Conservation (phyloP, 2,329 filamentous ascomycete species). For the Camillea tinctor region DNA sequence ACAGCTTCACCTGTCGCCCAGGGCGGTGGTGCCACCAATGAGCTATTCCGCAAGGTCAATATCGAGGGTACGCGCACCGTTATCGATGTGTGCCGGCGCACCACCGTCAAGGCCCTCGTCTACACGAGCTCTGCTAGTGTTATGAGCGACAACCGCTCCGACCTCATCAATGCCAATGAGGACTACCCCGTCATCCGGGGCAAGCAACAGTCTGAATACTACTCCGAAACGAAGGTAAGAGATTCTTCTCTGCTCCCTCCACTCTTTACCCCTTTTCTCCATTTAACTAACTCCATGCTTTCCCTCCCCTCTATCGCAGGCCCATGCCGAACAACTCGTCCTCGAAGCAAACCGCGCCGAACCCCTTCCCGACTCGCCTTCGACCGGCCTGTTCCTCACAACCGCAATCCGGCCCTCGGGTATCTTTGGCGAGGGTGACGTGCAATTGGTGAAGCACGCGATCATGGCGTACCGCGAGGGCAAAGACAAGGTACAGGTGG, state of each 20-base stretch:
- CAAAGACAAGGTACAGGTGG: slow-evolving; percentile 77
- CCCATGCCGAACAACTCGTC: slow-evolving; percentile 78
- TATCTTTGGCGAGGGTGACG: slow-evolving; percentile 89
- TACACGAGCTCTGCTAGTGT: slow-evolving; percentile 91
- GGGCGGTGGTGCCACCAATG: slow-evolving; percentile 52
- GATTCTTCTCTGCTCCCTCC: not conserved
- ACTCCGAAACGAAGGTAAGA: slow-evolving; percentile 82
- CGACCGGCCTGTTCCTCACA: slow-evolving; percentile 61
- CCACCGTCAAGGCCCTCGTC: slow-evolving; percentile 76
- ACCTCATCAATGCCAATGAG: slow-evolving; percentile 85
- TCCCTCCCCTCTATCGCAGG: slow-evolving; percentile 40
- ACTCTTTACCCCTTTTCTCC: not conserved
- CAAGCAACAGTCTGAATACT: slow-evolving; percentile 72
- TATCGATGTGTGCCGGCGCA: slow-evolving; percentile 68
- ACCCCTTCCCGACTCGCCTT: slow-evolving; percentile 24
- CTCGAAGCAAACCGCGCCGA: slow-evolving; percentile 68
- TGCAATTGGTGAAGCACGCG: slow-evolving; percentile 70
- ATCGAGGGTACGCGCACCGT: slow-evolving; percentile 81
- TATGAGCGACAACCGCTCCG: slow-evolving; percentile 74
- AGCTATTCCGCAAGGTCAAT: slow-evolving; percentile 77
- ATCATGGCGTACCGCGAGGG: slow-evolving; percentile 67
- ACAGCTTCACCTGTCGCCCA: slow-evolving; percentile 72
- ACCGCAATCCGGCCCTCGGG: slow-evolving; percentile 79
- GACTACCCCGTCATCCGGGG: slow-evolving; percentile 74
- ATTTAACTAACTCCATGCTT: not conserved